These are phyloP conservation scores for Candida ascalaphidarum DNA, from an alignment of 805 yeast genomes.

Conservation along the genomic window DNA sequence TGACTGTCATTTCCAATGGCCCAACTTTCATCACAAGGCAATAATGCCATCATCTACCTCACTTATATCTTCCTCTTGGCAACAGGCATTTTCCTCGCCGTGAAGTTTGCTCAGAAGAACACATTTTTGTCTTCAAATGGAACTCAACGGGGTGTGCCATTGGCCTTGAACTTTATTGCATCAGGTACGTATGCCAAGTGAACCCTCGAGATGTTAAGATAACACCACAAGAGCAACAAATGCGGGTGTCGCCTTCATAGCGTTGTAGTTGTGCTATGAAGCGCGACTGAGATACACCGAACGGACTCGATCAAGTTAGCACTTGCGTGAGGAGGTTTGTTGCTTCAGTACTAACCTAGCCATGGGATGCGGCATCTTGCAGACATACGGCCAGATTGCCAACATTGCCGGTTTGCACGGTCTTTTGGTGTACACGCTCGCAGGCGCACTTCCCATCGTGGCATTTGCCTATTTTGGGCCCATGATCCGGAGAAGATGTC, in stretches of 20 bases:
- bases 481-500: constrained; percentile 64
- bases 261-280: no score
- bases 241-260: constrained; percentile 5
- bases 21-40: constrained; percentile 26
- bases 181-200: constrained; percentile 80
- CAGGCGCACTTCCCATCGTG: constrained; percentile 79
- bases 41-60: constrained; percentile 35
- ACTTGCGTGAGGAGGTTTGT: constrained; percentile 70
- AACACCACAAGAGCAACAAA: neutral
- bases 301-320: constrained; percentile 71
- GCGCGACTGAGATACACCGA: constrained; percentile 67
- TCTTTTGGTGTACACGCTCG: constrained; percentile 65
- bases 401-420: constrained; percentile 85
- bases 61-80: constrained; percentile 31
- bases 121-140: constrained; percentile 71
- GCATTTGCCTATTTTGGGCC: constrained; percentile 84
- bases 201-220: no score
- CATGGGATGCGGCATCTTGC: constrained; percentile 81
- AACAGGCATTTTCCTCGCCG: constrained; percentile 41
- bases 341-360: constrained; percentile 30
- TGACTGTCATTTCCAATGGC: no score
- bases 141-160: constrained; percentile 69
- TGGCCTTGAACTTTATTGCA: constrained; percentile 84
- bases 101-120: constrained; percentile 42
- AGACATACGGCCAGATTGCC: constrained; percentile 83